A percentile compares a stretch with the other conserved stretches of the same genome.
phyloP scores from a whole-genome alignment of 495 filamentous ascomycete species.

The Aspergillus wentii region DNA sequence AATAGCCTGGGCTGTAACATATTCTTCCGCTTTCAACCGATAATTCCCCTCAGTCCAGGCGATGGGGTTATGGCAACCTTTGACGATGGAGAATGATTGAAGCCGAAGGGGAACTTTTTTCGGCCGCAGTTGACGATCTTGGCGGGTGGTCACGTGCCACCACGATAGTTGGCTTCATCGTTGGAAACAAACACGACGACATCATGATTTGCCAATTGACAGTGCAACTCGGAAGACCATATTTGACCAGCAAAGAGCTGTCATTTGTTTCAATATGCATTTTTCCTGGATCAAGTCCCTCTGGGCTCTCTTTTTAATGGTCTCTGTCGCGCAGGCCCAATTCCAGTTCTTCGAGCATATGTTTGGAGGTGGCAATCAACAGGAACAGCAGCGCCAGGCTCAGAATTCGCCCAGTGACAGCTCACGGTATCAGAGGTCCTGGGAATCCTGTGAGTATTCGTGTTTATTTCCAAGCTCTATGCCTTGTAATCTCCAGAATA shows the following conservation, averaged over 20 bases:
- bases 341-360: slow-evolving; percentile 91
- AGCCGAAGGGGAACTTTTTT: slow-evolving; percentile 27
- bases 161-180: slow-evolving; percentile 8
- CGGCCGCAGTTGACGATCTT: slow-evolving; percentile 19
- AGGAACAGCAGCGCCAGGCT: slow-evolving; percentile 57
- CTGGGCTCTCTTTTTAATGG: slow-evolving; percentile 44
- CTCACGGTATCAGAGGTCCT: slow-evolving; percentile 66
- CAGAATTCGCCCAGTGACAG: slow-evolving; percentile 80
- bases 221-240: no score
- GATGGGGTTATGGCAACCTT: slow-evolving; percentile 12
- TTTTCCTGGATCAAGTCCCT: slow-evolving; percentile 20
- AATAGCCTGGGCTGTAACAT: slow-evolving; percentile 42
- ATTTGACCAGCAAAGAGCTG: not conserved
- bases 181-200: no score
- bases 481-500: not conserved
- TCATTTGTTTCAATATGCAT: slow-evolving; percentile 19
- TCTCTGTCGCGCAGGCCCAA: slow-evolving; percentile 54
- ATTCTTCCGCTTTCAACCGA: slow-evolving; percentile 14
- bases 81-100: not conserved
- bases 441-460: slow-evolving; percentile 50
- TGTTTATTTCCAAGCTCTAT: slow-evolving; percentile 4
- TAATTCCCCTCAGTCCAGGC: slow-evolving; percentile 7
- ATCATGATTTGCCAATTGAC: no score
- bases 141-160: slow-evolving; percentile 23
- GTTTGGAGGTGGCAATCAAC: slow-evolving; percentile 57